Percentiles rank a stretch among this genome's conserved stretches.
phyloP scores from a whole-genome alignment of 129 eudicot genomes.

The Tanacetum coccineum region DNA sequence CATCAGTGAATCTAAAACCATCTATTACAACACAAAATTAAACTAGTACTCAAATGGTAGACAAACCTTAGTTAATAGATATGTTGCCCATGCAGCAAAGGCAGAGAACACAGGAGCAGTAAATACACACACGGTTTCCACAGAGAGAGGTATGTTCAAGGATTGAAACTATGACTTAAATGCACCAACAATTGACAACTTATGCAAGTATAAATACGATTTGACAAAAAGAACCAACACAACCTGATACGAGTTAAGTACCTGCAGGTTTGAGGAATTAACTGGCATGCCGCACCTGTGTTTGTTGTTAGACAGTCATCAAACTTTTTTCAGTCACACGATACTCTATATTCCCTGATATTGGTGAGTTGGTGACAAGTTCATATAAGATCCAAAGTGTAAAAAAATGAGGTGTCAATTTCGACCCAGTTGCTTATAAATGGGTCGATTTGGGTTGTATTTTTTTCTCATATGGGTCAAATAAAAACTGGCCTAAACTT shows the following conservation, averaged over 20 bases:
- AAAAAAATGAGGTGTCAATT: too few species aligned
- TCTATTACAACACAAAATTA: background rate
- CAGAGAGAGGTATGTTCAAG: slow-evolving; percentile 90
- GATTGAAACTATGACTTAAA: slow-evolving; percentile 39
- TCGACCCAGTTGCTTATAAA: too few species aligned
- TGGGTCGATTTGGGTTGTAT: too few species aligned
- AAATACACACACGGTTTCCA: slow-evolving; percentile 97
- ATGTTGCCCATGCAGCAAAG: slow-evolving; percentile 95
- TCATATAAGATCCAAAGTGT: slow-evolving; percentile 20
- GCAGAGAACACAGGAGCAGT: slow-evolving; percentile 98
- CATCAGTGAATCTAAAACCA: slow-evolving; percentile 6
- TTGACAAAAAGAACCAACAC: background rate
- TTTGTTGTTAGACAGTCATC: slow-evolving; percentile 69
- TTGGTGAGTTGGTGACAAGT: slow-evolving; percentile 2
- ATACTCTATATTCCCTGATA: slow-evolving; percentile 56
- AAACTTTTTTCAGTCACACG: slow-evolving; percentile 68
- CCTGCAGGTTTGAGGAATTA: slow-evolving; percentile 69
- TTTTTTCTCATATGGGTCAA: too few species aligned
- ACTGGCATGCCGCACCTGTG: slow-evolving; percentile 46
- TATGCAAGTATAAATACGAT: background rate
- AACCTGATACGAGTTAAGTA: slow-evolving; percentile 17
- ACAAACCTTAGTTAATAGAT: slow-evolving; percentile 81
- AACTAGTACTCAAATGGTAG: slow-evolving; percentile 18
- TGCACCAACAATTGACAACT: background rate
- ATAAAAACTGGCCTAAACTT: too few species aligned